Percentiles rank a stretch among this genome's conserved stretches.
These are phyloP conservation scores for Royoungia palumana DNA, from an alignment of 768 basidiomycete species.

Conservation along the genomic window DNA sequence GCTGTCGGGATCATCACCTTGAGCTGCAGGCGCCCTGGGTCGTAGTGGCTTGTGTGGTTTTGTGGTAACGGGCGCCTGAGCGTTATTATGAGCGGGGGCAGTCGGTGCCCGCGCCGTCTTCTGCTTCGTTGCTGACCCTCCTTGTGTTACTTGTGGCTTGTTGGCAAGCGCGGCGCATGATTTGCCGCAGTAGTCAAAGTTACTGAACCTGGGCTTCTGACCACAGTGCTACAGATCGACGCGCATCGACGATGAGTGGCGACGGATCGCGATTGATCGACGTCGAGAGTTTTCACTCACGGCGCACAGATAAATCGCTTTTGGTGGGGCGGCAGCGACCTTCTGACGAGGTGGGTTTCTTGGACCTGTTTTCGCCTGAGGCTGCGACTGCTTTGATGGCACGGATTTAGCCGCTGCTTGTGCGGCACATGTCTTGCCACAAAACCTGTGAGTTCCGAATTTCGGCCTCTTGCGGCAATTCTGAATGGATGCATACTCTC, in stretches of 20 bases:
- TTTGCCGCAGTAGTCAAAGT: constrained; percentile 63
- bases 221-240: constrained; percentile 43
- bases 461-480: constrained; percentile 56
- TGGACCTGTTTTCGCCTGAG: constrained; percentile 11
- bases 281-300: constrained; percentile 24
- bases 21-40: constrained; percentile 8
- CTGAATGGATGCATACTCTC: constrained; percentile 28
- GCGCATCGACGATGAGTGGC: constrained; percentile 19
- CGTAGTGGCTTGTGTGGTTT: constrained; percentile 17
- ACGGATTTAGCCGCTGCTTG: constrained; percentile 30
- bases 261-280: constrained; percentile 28
- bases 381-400: constrained; percentile 11
- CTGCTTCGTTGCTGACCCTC: constrained; percentile 15
- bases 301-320: constrained; percentile 21
- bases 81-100: constrained; percentile 7
- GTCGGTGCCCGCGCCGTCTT: constrained; percentile 13
- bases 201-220: constrained; percentile 58
- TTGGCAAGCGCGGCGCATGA: constrained; percentile 54
- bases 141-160: constrained; percentile 16
- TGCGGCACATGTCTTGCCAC: constrained; percentile 53
- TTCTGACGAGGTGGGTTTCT: constrained; percentile 12
- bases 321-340: constrained; percentile 16
- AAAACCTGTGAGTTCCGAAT: constrained; percentile 51
- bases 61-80: neutral
- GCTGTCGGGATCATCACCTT: constrained; percentile 20